These are phyloP conservation scores for Eutypa lata DNA, from an alignment of 2,329 filamentous ascomycete species.

Conservation along the genomic window DNA sequence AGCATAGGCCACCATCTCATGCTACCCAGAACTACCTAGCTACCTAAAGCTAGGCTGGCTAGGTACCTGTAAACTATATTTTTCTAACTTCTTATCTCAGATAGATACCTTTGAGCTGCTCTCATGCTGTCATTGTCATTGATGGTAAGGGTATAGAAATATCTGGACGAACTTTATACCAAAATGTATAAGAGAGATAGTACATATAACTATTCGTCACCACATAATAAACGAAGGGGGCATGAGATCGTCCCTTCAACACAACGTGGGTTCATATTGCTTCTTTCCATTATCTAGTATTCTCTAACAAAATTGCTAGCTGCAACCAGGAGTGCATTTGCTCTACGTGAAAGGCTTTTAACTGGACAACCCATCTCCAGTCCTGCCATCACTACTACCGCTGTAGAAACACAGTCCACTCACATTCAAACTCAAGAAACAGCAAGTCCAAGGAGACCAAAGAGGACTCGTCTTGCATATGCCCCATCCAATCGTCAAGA, in stretches of 20 bases:
- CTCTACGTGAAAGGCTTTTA: slow-evolving; percentile 37
- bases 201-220: too few species aligned
- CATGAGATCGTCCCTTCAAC: not conserved
- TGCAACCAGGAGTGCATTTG: slow-evolving; percentile 42
- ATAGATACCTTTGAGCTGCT: too few species aligned
- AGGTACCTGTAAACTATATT: too few species aligned
- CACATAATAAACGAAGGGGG: not conserved
- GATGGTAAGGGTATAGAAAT: too few species aligned
- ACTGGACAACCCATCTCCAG: slow-evolving; percentile 16
- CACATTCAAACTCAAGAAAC: not conserved
- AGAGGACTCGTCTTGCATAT: slow-evolving; percentile 8
- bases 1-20: too few species aligned
- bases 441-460: slow-evolving; percentile 12
- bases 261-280: not conserved
- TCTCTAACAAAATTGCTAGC: not conserved
- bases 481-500: slow-evolving; percentile 1
- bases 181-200: too few species aligned
- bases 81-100: too few species aligned
- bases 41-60: too few species aligned
- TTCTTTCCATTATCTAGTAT: not conserved
- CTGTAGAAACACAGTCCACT: slow-evolving; percentile 1
- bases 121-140: too few species aligned
- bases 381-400: slow-evolving; percentile 1
- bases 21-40: too few species aligned
- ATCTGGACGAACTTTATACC: too few species aligned